Evolutionary conservation across 2,329 filamentous ascomycete species (phyloP).

Genomic region (Zymoseptoria ardabiliae): DNA sequence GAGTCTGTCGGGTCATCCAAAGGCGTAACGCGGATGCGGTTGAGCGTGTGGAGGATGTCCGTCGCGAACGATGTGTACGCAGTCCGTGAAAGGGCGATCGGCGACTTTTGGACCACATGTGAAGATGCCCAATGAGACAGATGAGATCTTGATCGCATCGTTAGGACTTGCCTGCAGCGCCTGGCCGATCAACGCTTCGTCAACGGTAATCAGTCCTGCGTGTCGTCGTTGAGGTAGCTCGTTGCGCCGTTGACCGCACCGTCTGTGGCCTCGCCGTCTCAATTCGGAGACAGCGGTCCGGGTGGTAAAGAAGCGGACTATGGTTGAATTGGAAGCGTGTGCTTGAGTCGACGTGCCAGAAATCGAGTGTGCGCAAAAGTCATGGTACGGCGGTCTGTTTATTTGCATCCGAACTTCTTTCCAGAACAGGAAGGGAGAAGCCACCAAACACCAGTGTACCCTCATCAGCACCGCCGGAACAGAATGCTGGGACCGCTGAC

Average conservation of each 20-base stretch:
- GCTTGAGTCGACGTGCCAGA: background rate
- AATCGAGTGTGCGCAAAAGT: background rate
- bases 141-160: background rate
- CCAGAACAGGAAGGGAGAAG: background rate
- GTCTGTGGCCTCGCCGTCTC: background rate
- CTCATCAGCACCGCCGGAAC: background rate
- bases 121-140: background rate
- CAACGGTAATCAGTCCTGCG: background rate
- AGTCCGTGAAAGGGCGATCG: background rate
- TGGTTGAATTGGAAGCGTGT: too few relatives aligned
- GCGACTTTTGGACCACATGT: background rate
- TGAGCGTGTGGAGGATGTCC: background rate
- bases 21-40: background rate
- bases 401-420: background rate
- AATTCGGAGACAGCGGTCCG: background rate
- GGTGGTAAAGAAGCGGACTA: background rate
- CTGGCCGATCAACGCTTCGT: background rate
- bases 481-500: constrained; percentile 15
- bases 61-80: background rate
- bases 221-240: background rate
- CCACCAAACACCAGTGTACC: background rate
- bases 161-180: background rate
- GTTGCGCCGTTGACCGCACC: background rate
- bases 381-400: too few relatives aligned
- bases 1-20: background rate